Base-by-base conservation (phyloP, 495 filamentous ascomycete species). In the Aspergillus sparsus region DNA sequence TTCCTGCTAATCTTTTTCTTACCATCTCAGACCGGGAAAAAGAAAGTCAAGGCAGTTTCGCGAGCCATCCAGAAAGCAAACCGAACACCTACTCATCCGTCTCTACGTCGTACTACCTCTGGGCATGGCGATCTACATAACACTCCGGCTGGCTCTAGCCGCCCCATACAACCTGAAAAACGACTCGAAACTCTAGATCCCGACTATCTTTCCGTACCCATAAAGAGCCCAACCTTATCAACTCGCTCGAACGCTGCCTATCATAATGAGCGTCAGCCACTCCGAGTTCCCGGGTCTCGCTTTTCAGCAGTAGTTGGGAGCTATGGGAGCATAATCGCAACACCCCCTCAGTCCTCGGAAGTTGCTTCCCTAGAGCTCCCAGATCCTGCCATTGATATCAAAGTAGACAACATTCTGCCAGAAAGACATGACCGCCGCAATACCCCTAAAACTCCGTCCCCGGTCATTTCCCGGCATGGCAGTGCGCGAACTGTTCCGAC, bases 1-100 rank as follows among this genome's bases (percentile, higher is more conserved):
- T 2, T 11, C 18, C 31, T 41, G 21, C 61, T 62, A 13, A 62
- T 21, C 31, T 37, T 41, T n/a, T 21, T 18, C 6, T 50, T 44
- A 13, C 55, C 49, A 32, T 50, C 10, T 21, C 50, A 87, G 83
- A 62, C 62, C n/a, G 92, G 90, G 33, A 97, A 97, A 74, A 96
- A 96, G 76, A 88, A 90, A 71, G 79, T 97, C 71, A 96, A 94
- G 71, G 84, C 85, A 34, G 82, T 95, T 51, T 71, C 82, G n/a
- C 82, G 86, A 39, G 90, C 91, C 61, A 76, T 91, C 8, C 82
- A 83, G 56, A 83, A 71, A 60, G 70, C 80, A 63, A 77, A 82
- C 54, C 82, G 85, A 49, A 87, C 83, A 37, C 86, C 82, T 46
- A 77, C 72, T 53, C 46, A 64, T 58, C 57, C 63, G 60, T 74